Conservation (phyloP, 2,329 filamentous ascomycete genomes). For the Emericellopsis atlantica region DNA sequence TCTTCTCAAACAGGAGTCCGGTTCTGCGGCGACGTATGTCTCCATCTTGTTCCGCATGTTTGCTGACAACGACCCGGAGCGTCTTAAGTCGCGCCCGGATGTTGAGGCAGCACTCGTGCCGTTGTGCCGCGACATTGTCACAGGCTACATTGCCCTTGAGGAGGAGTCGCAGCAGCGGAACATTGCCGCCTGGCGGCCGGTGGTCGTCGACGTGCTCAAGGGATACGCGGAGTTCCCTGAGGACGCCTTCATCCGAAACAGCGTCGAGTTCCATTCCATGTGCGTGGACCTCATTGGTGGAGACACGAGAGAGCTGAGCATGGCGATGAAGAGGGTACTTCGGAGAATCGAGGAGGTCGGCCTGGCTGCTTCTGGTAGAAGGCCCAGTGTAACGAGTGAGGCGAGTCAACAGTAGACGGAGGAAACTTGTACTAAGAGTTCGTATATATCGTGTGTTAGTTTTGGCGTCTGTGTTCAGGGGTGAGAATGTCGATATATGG, state of each 20-base stretch:
- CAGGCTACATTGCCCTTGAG: constrained; percentile 72
- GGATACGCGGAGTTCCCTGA: constrained; percentile 78
- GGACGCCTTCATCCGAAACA: constrained; percentile 66
- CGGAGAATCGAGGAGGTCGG: constrained; percentile 71
- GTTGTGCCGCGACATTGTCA: constrained; percentile 87
- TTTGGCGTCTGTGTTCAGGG: no score
- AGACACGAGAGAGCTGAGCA: constrained; percentile 68
- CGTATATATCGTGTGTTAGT: no score
- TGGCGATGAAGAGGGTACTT: constrained; percentile 65
- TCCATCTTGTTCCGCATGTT: constrained; percentile 97
- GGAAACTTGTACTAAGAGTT: no score
- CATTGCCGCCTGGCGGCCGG: constrained; percentile 91
- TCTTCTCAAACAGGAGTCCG: constrained; percentile 89
- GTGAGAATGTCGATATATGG: no score
- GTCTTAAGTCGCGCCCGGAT: constrained; percentile 64
- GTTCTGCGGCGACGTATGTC: constrained; percentile 87
- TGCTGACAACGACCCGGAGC: constrained; percentile 73
- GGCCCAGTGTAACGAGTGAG: constrained; percentile 8
- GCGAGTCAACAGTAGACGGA: no score
- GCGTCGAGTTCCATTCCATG: constrained; percentile 76
- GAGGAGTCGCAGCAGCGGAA: constrained; percentile 96
- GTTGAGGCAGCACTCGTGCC: constrained; percentile 89
- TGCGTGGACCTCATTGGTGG: constrained; percentile 71
- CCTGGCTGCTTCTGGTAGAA: constrained; percentile 27
- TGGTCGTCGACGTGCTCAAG: constrained; percentile 93